Evolutionary conservation across 1,284 basidiomycete species (phyloP), one percentile per base, ranked within the genome.

Genomic region (Anthracocystis walkeri): DNA sequence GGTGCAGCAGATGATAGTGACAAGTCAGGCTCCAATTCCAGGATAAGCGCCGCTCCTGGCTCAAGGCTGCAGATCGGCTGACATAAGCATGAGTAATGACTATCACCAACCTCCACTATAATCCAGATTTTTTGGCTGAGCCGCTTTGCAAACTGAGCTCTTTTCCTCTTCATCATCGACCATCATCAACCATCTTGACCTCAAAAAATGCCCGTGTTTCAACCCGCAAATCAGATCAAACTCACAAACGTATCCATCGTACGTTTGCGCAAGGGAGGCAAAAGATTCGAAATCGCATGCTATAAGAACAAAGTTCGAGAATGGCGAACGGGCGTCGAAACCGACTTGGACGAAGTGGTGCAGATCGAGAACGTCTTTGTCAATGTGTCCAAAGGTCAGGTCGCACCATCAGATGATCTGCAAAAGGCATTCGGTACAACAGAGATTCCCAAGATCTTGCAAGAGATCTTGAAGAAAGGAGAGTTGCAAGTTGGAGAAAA

Each of bases 261-360:
- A 33, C 91, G 95, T 49, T 88, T 97, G 55, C 97, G 95, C 88
- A 97, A 97, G 86, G 94, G 92, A 49, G 97, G 97, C 31, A 98
- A 98, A 87, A 91, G 97, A 56, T 99, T 97, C 86, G 97, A 99
- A 93, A 93, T 99, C 79, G 96, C 96, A 51, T 98, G 95, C 86
- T 98, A 98, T 88, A 97, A 98, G 89, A 99, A 99, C 87, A 98
- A 98, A 87, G 96, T 98, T 21, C 92, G 95, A 78, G 95, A 97
- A 86, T 99, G 92, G 90, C 88, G 96, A 62, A 93, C 90, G 58
- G 94, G 94, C 69, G 92, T 96, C 23, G 96, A 99, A 88, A 95
- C 91, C 41, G 92, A 93, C 86, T 87, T 99, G 40, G 94, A 97
- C 80, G 96, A 99, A 82, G 94, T 99, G 29, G 89, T 99, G 25